A percentile compares a stretch with the other conserved stretches of the same genome.
Conservation (phyloP, 2,329 filamentous ascomycete species). For the Colletotrichum cereale region DNA sequence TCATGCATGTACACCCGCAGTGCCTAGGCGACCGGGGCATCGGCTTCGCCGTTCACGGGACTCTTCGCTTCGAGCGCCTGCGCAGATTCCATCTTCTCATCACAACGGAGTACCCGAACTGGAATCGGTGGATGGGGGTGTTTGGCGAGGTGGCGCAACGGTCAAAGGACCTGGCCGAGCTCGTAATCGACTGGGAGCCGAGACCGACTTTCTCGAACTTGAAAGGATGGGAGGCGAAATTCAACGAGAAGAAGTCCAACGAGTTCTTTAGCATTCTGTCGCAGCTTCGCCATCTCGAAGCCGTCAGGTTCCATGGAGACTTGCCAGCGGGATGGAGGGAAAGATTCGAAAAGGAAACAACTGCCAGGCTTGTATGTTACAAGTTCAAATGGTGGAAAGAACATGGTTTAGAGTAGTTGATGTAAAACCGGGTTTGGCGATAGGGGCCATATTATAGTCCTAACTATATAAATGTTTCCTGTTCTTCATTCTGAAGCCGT, state of each 20-base stretch:
- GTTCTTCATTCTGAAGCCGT: neutral
- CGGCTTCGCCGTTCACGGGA: slow-evolving; percentile 48
- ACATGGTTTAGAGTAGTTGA: slow-evolving; percentile 34
- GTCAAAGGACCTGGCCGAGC: slow-evolving; percentile 39
- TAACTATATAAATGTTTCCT: neutral
- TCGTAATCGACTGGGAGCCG: slow-evolving; percentile 49
- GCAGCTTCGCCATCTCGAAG: slow-evolving; percentile 19
- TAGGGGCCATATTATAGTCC: no score
- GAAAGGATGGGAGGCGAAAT: slow-evolving; percentile 30
- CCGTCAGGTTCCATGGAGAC: slow-evolving; percentile 22
- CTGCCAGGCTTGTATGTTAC: slow-evolving; percentile 12
- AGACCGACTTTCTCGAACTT: slow-evolving; percentile 23
- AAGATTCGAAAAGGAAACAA: slow-evolving; percentile 19
- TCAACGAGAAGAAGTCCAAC: slow-evolving; percentile 27
- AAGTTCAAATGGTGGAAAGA: slow-evolving; percentile 36
- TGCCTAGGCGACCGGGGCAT: slow-evolving; percentile 43
- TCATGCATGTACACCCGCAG: slow-evolving; percentile 45
- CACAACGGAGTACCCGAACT: slow-evolving; percentile 47
- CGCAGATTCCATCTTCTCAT: slow-evolving; percentile 45
- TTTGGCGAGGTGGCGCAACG: slow-evolving; percentile 43
- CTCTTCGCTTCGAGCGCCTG: slow-evolving; percentile 45
- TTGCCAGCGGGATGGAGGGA: slow-evolving; percentile 29
- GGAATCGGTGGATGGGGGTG: slow-evolving; percentile 49
- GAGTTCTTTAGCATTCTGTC: slow-evolving; percentile 28
- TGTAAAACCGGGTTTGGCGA: neutral